Evolutionary conservation across 768 basidiomycete species (phyloP).

Genomic region (Tulasnella sp.): DNA sequence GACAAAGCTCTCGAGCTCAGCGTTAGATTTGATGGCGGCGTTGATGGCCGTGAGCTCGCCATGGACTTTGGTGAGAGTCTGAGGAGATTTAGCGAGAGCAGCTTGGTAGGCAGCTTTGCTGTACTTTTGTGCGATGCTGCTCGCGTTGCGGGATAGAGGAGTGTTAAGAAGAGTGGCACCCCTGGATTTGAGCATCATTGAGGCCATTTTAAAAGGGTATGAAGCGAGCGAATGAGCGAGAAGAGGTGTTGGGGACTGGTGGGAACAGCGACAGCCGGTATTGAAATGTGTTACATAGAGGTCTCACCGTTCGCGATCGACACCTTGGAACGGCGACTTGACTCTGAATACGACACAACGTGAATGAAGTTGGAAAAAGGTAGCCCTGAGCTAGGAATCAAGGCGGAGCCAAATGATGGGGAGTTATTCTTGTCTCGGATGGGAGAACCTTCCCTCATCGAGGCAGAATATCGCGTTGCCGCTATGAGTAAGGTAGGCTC

Average conservation of each 20-base stretch:
- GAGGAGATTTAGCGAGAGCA: slow-evolving; percentile 72
- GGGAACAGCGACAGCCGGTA: no score
- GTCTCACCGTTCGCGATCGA: no score
- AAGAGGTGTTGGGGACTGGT: not conserved
- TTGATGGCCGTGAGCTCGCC: slow-evolving; percentile 66
- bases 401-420: no score
- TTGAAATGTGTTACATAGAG: no score
- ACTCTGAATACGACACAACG: no score
- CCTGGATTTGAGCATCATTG: slow-evolving; percentile 5
- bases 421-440: no score
- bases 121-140: slow-evolving; percentile 63
- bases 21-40: slow-evolving; percentile 52
- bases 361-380: no score
- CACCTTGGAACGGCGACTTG: no score
- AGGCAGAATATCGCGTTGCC: no score
- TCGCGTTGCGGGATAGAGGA: slow-evolving; percentile 11
- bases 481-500: no score
- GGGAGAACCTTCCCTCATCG: no score
- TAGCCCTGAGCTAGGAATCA: no score
- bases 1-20: slow-evolving; percentile 62
- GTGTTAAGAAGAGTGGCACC: slow-evolving; percentile 2
- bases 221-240: not conserved
- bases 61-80: slow-evolving; percentile 76
- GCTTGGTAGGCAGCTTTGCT: slow-evolving; percentile 74
- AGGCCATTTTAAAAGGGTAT: not conserved